Conservation (phyloP, 345 rosid genomes). For the Eucalyptus brandiana region DNA sequence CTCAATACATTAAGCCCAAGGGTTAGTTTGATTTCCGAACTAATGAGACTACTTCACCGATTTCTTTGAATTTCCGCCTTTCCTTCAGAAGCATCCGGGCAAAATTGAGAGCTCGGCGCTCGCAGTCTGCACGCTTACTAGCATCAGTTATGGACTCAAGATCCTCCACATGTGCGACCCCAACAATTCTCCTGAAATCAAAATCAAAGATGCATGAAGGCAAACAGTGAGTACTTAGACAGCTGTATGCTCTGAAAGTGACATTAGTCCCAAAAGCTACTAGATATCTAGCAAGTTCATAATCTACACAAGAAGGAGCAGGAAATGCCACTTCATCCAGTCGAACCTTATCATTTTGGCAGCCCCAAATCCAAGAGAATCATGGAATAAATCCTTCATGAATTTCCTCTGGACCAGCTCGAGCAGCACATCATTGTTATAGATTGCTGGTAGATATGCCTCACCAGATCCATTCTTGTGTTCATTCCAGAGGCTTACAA, state of each 20-base stretch:
- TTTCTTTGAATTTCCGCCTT: slow-evolving; percentile 57
- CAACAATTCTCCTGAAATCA: slow-evolving; percentile 69
- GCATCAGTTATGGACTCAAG: slow-evolving; percentile 73
- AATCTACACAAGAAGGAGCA: not conserved
- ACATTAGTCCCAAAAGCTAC: not conserved
- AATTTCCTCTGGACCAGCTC: slow-evolving; percentile 50
- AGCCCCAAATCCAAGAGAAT: slow-evolving; percentile 87
- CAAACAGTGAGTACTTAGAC: not conserved
- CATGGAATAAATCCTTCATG: slow-evolving; percentile 67
- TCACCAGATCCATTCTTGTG: slow-evolving; percentile 80
- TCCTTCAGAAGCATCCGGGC: slow-evolving; percentile 67
- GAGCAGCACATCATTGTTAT: slow-evolving; percentile 48
- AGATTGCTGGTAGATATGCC: slow-evolving; percentile 78
- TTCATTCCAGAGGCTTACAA: slow-evolving; percentile 58
- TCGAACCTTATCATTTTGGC: slow-evolving; percentile 92
- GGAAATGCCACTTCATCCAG: not conserved
- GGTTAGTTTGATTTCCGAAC: slow-evolving; percentile 10
- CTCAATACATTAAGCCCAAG: not conserved
- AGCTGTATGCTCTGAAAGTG: not conserved
- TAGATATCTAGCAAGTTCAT: not conserved
- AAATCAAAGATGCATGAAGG: not conserved
- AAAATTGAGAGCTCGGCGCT: slow-evolving; percentile 56
- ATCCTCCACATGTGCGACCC: slow-evolving; percentile 96
- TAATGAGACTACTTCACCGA: slow-evolving; percentile 56
- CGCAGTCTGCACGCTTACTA: slow-evolving; percentile 53